Percentiles rank a stretch among this genome's conserved stretches.
phyloP scores from a whole-genome alignment of 1,284 basidiomycete genomes.

The Malassezia cuniculi region DNA sequence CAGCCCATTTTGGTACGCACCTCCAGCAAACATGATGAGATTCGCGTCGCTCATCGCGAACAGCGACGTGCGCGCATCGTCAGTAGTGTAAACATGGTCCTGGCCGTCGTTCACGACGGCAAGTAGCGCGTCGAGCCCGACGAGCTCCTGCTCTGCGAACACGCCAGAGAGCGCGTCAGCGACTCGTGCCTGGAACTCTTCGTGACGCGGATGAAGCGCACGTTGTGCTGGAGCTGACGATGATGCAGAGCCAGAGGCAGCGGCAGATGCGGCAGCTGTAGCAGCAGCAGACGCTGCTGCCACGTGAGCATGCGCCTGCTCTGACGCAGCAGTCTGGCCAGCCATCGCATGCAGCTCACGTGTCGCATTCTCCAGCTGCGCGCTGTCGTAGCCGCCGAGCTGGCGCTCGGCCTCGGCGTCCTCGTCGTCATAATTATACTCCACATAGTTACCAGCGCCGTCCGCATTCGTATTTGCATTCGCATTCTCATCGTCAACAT shows the following conservation, averaged over 20 bases:
- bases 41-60: slow-evolving; percentile 63
- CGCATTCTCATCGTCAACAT: slow-evolving; percentile 15
- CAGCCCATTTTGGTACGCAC: slow-evolving; percentile 23
- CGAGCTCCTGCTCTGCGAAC: slow-evolving; percentile 53
- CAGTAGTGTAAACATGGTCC: no score
- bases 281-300: no score
- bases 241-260: no score
- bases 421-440: slow-evolving; percentile 8
- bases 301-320: no score
- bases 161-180: slow-evolving; percentile 50
- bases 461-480: slow-evolving; percentile 17
- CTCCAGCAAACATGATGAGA: slow-evolving; percentile 75
- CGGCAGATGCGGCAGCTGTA: slow-evolving; percentile 12
- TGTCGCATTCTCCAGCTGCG: slow-evolving; percentile 14
- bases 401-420: slow-evolving; percentile 11
- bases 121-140: slow-evolving; percentile 60
- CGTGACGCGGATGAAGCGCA: no score
- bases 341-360: slow-evolving; percentile 26
- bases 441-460: slow-evolving; percentile 4
- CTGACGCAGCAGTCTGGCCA: no score
- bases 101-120: slow-evolving; percentile 68
- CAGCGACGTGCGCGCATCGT: slow-evolving; percentile 56
- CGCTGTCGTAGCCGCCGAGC: slow-evolving; percentile 3
- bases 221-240: no score
- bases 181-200: slow-evolving; percentile 52